Evolutionary conservation across 768 basidiomycete genomes (phyloP), one percentile per base, ranked within the genome.

Genomic region (Termitomyces sp.): DNA sequence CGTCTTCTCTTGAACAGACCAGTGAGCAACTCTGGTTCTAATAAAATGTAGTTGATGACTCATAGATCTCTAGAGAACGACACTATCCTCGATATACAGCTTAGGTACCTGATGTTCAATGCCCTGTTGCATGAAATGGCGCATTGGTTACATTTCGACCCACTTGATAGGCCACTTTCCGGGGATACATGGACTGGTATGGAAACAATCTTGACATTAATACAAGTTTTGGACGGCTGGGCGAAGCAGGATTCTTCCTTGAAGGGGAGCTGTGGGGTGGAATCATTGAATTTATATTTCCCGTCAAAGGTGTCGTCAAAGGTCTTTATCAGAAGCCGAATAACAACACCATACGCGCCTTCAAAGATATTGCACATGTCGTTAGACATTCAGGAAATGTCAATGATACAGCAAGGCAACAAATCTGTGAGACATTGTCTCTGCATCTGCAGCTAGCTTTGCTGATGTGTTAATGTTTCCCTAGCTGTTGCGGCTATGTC

Each of bases 211-310:
- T 34, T 19, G 45, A 5, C 5, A 38, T 49, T n/a, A n/a, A 3
- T 0, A 1, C 5, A 0, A 9, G 2, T 8, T 0, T 12, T 3
- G 2, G 2, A 5, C 21, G 15, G 22, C 2, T 11, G 0, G 48
- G 48, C 1, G 37, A 50, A 26, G 48, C 48, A 38, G 48, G 37
- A 40, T 50, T 24, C 26, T 50, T 24, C 17, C 5, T 38, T 1
- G 48, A 50, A 38, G 37, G 48, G 2, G 4, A 50, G 5, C 11
- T 50, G 37, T 50, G 48, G 35, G 48, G 48, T 6, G 48, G 48
- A 2, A 40, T 50, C 17, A 40, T 50, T 8, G 24, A 50, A 5
- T 50, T n/a, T 14, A 3, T 24, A 50, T 26, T 50, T 17, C 48
- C 34, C 1, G 3, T 26, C 21, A 14, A 1, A 8, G 24, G 48